phyloP scores from a whole-genome alignment of 768 basidiomycete genomes.

The Coprinopsis marcescibilis region DNA sequence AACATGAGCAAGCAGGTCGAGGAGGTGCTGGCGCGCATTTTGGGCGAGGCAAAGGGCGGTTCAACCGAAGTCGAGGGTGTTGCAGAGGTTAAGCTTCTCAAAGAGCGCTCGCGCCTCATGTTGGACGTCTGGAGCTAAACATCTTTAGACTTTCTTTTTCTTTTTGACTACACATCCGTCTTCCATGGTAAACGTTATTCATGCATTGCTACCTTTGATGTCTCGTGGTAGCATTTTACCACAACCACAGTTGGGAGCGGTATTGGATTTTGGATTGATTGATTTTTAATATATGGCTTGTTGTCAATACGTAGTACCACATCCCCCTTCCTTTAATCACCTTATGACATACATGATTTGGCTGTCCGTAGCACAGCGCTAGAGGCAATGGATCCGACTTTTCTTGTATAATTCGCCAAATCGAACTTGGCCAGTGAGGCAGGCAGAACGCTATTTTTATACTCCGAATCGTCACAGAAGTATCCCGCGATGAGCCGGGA shows the following conservation, averaged over 20 bases:
- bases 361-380: background rate
- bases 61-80: conserved; percentile 80
- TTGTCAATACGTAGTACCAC: background rate
- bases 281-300: background rate
- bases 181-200: too few relatives aligned
- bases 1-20: conserved; percentile 95
- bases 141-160: conserved; percentile 5
- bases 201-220: too few relatives aligned
- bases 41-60: conserved; percentile 94
- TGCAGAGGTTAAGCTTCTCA: conserved; percentile 90
- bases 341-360: background rate
- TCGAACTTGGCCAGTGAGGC: too few relatives aligned
- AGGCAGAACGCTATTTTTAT: too few relatives aligned
- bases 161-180: background rate
- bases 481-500: background rate
- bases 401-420: too few relatives aligned
- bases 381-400: background rate
- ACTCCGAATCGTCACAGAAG: too few relatives aligned
- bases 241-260: too few relatives aligned
- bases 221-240: too few relatives aligned
- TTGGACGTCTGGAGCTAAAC: conserved; percentile 84
- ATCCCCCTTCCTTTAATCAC: background rate
- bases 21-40: conserved; percentile 73
- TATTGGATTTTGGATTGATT: too few relatives aligned
- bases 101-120: conserved; percentile 86